phyloP scores from a whole-genome alignment of 768 basidiomycete species.

The Wakefieldia striispora region DNA sequence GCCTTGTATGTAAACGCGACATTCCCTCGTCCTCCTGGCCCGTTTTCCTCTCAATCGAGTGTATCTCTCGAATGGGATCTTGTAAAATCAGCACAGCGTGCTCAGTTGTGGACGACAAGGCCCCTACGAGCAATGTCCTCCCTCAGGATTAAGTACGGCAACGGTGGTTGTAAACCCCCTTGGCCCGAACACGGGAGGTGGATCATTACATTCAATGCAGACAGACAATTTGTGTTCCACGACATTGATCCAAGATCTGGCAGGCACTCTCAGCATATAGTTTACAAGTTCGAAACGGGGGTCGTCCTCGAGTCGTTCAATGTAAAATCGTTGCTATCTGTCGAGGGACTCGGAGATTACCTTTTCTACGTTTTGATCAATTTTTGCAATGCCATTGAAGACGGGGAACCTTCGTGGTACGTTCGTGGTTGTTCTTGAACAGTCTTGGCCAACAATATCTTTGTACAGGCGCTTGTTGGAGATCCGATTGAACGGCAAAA shows the following conservation, averaged over 20 bases:
- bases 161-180: no score
- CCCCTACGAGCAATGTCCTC: not conserved
- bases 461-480: not conserved
- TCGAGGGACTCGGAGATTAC: not conserved
- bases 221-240: not conserved
- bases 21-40: not conserved
- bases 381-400: no score
- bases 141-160: not conserved
- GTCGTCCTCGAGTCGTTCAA: not conserved
- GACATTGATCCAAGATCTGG: not conserved
- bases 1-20: not conserved
- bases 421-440: not conserved
- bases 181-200: conserved; percentile 7
- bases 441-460: not conserved
- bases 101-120: not conserved
- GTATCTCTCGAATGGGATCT: not conserved
- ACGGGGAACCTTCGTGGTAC: no score
- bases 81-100: not conserved
- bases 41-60: not conserved
- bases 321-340: not conserved
- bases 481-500: not conserved
- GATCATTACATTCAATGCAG: not conserved
- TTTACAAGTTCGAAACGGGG: not conserved
- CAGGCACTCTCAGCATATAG: not conserved
- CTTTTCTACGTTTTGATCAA: not conserved